Evolutionary conservation across 345 rosid genomes (phyloP).

Genomic region (Excoecaria cochinchinensis): DNA sequence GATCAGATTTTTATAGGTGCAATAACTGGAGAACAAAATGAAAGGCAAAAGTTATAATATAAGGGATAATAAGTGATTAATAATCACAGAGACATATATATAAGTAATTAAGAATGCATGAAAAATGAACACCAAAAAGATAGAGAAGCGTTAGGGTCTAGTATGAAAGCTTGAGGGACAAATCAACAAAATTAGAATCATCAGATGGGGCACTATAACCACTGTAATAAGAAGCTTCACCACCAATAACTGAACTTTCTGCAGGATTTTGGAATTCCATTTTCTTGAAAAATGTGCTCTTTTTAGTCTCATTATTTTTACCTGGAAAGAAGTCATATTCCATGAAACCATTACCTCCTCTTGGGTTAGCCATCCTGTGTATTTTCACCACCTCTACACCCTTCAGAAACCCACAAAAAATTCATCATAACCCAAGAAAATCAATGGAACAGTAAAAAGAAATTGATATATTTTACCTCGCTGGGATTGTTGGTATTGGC

Average conservation of each 20-base stretch:
- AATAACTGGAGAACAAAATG: slow-evolving; percentile 14
- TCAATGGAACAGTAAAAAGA: neutral
- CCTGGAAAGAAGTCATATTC: slow-evolving; percentile 79
- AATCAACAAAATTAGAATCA: slow-evolving; percentile 59
- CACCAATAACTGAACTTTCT: slow-evolving; percentile 27
- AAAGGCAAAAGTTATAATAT: slow-evolving; percentile 30
- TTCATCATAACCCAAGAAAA: neutral
- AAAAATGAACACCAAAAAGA: slow-evolving; percentile 17
- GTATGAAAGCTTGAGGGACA: slow-evolving; percentile 80
- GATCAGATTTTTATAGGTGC: slow-evolving; percentile 4
- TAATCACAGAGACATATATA: neutral
- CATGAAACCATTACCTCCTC: slow-evolving; percentile 33
- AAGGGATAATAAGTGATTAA: too few species aligned
- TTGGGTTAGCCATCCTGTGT: slow-evolving; percentile 37
- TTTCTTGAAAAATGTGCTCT: slow-evolving; percentile 36
- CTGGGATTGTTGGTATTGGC: slow-evolving; percentile 19
- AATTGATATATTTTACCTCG: slow-evolving; percentile 20
- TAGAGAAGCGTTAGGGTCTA: slow-evolving; percentile 25
- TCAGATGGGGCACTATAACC: slow-evolving; percentile 18
- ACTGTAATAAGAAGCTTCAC: slow-evolving; percentile 34
- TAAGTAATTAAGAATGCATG: neutral
- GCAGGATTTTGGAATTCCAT: slow-evolving; percentile 27
- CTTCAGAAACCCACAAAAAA: slow-evolving; percentile 19
- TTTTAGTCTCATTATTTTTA: slow-evolving; percentile 27
- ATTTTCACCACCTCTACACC: slow-evolving; percentile 31